These are phyloP conservation scores for Entomortierella parvispora DNA, from an alignment of 192 early-diverging fungal genomes.

Conservation along the genomic window DNA sequence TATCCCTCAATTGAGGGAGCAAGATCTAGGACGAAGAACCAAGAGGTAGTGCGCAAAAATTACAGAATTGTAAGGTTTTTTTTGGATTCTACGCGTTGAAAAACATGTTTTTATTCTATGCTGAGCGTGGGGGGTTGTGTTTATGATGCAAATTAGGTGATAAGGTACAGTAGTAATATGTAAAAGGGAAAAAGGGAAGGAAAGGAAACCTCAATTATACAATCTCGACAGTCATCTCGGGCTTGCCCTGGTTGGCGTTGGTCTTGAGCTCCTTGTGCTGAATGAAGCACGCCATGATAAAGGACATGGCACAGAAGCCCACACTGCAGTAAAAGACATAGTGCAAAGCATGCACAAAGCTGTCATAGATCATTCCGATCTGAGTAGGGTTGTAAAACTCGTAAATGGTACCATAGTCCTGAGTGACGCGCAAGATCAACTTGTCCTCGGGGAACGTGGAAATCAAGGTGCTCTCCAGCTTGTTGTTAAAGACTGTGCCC, in stretches of 20 bases:
- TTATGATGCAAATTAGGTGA: no score
- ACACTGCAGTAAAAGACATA: slow-evolving; percentile 42
- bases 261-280: slow-evolving; percentile 52
- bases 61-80: no score
- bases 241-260: slow-evolving; percentile 42
- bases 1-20: no score
- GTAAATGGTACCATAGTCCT: slow-evolving; percentile 1
- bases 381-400: slow-evolving; percentile 3
- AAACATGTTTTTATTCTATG: no score
- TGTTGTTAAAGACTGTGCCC: slow-evolving; percentile 49
- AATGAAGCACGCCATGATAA: slow-evolving; percentile 40
- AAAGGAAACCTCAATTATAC: not conserved
- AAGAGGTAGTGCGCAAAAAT: no score
- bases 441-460: slow-evolving; percentile 11
- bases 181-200: not conserved
- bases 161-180: no score
- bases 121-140: no score
- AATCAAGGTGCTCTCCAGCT: slow-evolving; percentile 6
- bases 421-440: slow-evolving; percentile 5
- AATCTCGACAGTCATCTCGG: slow-evolving; percentile 44
- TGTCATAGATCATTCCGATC: slow-evolving; percentile 18
- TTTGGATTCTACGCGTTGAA: no score
- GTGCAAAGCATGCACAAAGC: slow-evolving; percentile 25
- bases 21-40: no score
- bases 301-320: slow-evolving; percentile 32